phyloP scores from a whole-genome alignment of 352 stramenopile species.

The Pythium phragmiticola region DNA sequence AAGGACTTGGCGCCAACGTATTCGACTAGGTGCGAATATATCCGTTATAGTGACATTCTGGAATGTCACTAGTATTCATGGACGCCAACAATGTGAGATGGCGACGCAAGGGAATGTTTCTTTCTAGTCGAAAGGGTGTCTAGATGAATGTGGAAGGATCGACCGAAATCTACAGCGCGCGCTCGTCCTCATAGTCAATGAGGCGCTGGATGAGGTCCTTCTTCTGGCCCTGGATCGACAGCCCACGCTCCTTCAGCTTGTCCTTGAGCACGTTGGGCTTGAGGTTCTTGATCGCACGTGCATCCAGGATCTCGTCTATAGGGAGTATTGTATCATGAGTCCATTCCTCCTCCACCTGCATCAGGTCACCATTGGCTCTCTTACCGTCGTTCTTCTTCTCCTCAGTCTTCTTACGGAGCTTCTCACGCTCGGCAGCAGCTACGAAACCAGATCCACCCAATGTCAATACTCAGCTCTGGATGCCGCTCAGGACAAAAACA shows the following conservation, averaged over 20 bases:
- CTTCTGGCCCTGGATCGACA: conserved; percentile 88
- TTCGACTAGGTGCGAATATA: conserved; percentile 7
- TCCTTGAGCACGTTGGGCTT: conserved; percentile 89
- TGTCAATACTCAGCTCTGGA: no score
- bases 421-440: conserved; percentile 62
- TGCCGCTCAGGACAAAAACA: neutral
- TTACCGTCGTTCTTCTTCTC: conserved; percentile 68
- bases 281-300: conserved; percentile 80
- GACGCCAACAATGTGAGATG: neutral
- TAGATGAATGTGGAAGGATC: neutral
- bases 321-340: no score
- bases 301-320: conserved; percentile 75
- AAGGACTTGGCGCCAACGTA: neutral
- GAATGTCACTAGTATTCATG: neutral
- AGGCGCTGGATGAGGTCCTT: conserved; percentile 88
- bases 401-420: conserved; percentile 60
- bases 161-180: conserved; percentile 50
- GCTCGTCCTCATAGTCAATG: conserved; percentile 87
- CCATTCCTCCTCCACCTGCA: no score
- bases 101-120: neutral
- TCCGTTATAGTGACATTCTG: conserved; percentile 3
- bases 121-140: conserved; percentile 2
- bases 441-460: neutral
- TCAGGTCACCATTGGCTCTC: neutral
- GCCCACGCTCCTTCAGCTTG: conserved; percentile 79